Conservation (phyloP, 805 yeast species). For the Saturnispora zaruensis region DNA sequence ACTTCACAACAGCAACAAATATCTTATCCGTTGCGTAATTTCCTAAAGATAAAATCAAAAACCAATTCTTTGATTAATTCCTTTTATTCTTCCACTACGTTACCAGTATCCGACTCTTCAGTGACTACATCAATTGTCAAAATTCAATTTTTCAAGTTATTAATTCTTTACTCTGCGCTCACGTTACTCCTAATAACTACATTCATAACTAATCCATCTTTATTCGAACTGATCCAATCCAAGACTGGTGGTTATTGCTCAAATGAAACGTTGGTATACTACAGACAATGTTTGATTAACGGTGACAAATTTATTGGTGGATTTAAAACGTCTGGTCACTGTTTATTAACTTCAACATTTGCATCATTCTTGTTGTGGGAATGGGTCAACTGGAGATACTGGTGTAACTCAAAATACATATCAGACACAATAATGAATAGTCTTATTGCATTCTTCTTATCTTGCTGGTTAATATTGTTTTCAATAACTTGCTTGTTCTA, state of each 20-base stretch:
- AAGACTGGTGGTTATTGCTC: conserved; percentile 34
- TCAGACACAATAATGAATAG: neutral
- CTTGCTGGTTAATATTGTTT: conserved; percentile 33
- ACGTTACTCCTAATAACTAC: conserved; percentile 8
- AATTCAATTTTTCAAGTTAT: conserved; percentile 15
- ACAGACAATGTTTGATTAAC: conserved; percentile 17
- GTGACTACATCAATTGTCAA: neutral
- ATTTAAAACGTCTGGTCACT: conserved; percentile 37
- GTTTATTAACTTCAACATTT: conserved; percentile 30
- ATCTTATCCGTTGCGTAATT: neutral
- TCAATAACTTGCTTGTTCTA: conserved; percentile 40
- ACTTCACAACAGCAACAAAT: conserved; percentile 10
- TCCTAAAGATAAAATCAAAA: conserved; percentile 2
- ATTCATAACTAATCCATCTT: conserved; percentile 13
- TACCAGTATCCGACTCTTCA: neutral
- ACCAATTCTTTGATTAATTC: conserved; percentile 2
- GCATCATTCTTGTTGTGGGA: conserved; percentile 24
- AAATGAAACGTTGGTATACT: conserved; percentile 14
- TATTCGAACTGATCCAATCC: conserved; percentile 28
- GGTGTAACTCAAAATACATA: conserved; percentile 2
- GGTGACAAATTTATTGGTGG: conserved; percentile 32
- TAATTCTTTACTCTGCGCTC: conserved; percentile 18
- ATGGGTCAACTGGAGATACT: conserved; percentile 6
- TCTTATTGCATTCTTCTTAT: neutral
- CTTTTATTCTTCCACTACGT: neutral